Percentiles rank a stretch among this genome's conserved stretches.
phyloP scores from a whole-genome alignment of 257 asterid genomes.

The Rhazya stricta region DNA sequence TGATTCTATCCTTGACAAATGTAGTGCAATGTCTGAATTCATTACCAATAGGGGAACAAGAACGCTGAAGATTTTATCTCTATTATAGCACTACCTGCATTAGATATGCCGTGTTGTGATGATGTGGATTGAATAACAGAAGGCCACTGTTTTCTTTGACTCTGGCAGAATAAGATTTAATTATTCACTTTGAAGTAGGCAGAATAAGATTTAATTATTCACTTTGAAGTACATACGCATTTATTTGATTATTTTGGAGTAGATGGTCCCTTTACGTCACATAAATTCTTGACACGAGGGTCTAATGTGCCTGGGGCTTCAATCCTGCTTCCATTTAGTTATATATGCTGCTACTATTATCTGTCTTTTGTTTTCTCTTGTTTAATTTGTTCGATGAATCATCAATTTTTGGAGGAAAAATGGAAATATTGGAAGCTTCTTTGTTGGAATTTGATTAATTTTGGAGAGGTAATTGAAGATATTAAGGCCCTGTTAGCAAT shows the following conservation, averaged over 20 bases:
- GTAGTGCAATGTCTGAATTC: neutral
- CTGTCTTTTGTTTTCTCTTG: neutral
- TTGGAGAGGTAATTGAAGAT: neutral
- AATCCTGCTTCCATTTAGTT: neutral
- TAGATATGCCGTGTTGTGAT: too few relatives aligned
- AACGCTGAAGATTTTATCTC: too few relatives aligned
- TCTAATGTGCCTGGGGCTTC: neutral
- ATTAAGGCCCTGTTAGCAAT: too few relatives aligned
- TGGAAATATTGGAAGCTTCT: neutral
- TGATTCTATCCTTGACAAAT: neutral
- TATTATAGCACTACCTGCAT: too few relatives aligned
- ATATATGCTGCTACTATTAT: neutral
- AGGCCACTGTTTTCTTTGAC: neutral
- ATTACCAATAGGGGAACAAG: neutral
- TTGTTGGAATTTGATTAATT: neutral
- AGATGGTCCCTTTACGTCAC: neutral
- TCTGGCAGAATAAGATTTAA: neutral
- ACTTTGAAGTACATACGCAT: neutral
- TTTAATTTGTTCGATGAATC: neutral
- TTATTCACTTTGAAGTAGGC: neutral
- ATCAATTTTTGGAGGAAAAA: neutral
- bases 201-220: too few relatives aligned
- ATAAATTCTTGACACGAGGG: neutral
- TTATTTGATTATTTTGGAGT: too few relatives aligned
- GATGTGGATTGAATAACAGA: too few relatives aligned